These are phyloP conservation scores for Solanum clarkiae DNA, from an alignment of 257 asterid species.

Conservation along the genomic window DNA sequence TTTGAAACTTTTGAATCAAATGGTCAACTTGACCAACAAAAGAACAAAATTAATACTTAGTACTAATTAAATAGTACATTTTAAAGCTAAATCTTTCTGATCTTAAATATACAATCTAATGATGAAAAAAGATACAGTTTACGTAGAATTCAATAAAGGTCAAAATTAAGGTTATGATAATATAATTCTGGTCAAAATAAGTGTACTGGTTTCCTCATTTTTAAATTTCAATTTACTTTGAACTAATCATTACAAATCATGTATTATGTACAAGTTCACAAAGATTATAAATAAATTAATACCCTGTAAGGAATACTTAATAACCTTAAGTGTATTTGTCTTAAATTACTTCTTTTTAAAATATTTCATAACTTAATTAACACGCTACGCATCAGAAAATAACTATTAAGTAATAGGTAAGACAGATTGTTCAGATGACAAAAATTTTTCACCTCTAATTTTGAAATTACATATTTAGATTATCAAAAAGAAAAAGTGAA, in stretches of 20 bases:
- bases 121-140: neutral
- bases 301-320: neutral
- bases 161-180: neutral
- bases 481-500: too few species aligned
- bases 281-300: neutral
- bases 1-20: neutral
- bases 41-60: neutral
- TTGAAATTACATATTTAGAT: too few species aligned
- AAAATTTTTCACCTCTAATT: too few species aligned
- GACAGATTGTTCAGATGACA: too few species aligned
- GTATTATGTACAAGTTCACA: neutral
- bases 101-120: neutral
- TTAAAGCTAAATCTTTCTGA: neutral
- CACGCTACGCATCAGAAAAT: neutral
- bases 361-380: neutral
- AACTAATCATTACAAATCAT: slow-evolving; percentile 20
- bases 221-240: neutral
- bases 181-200: neutral
- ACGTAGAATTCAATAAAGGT: neutral
- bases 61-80: neutral
- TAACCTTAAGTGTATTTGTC: neutral
- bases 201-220: neutral
- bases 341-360: neutral
- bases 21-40: neutral
- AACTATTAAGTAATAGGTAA: neutral